Base-by-base conservation (phyloP, 1,139 yeast species). In the Yamadazyma songkhlaensis region DNA sequence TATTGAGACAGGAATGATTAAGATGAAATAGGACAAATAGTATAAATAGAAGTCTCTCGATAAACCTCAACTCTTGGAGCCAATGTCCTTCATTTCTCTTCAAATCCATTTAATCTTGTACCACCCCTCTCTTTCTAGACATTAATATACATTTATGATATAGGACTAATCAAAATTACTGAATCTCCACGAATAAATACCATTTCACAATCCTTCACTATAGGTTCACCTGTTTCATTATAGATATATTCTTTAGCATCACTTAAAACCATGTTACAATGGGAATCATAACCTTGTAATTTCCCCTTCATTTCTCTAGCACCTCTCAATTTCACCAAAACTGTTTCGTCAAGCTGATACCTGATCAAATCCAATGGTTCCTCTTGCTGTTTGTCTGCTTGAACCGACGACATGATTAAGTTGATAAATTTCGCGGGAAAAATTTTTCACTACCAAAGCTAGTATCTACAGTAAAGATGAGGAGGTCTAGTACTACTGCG, bases 111-210 rank as follows among this genome's bases (percentile, higher is more conserved):
- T n/a, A n/a, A n/a, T n/a, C n/a, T n/a, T n/a, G n/a, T n/a, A n/a
- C n/a, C n/a, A n/a, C n/a, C n/a, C n/a, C n/a, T n/a, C n/a, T n/a
- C n/a, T n/a, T n/a, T 17, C 20, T 4, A 17, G 20, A 17, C 20
- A 17, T 17, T 17, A 17, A 17, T 17, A 17, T 17, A 17, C 20
- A 17, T 17, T 17, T 17, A 11, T 3, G 31, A 12, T 10, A 33
- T 20, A 22, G 77, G 74, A 42, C 87, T 81, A 43, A 87, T 79
- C 51, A 89, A 73, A 39, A 92, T 87, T 34, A 90, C 97, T 4
- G 95, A 82, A 62, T 92, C 97, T 13, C 98, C 98, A 67, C 98
- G 81, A 14, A 94, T 92, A 64, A 90, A 92, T 35, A 94, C 82
- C 92, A 94, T 86, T 42, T 87, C 96, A 15, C 89, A 77, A 43